Conservation (phyloP, 495 filamentous ascomycete species). For the Talaromyces wortmannii region DNA sequence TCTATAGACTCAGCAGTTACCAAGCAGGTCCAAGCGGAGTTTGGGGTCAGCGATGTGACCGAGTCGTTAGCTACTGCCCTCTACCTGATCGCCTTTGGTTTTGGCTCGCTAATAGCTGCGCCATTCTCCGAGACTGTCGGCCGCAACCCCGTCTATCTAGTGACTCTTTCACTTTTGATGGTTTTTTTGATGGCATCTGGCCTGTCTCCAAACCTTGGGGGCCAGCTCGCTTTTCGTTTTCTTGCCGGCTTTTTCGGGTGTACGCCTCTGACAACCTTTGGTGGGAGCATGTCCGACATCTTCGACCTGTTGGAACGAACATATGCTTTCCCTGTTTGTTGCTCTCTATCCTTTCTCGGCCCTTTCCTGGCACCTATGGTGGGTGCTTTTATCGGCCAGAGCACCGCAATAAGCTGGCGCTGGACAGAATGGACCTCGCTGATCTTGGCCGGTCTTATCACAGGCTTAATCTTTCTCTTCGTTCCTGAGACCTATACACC, state of each 20-base stretch:
- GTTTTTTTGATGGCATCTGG: slow-evolving; percentile 40
- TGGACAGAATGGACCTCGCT: slow-evolving; percentile 43
- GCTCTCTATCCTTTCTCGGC: slow-evolving; percentile 25
- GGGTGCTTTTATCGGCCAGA: slow-evolving; percentile 32
- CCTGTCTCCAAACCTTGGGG: slow-evolving; percentile 35
- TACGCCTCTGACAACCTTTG: slow-evolving; percentile 37
- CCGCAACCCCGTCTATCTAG: slow-evolving; percentile 48
- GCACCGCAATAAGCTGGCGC: slow-evolving; percentile 24
- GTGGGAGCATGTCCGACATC: slow-evolving; percentile 37
- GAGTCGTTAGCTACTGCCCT: slow-evolving; percentile 29
- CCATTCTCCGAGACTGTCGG: slow-evolving; percentile 51
- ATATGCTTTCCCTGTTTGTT: slow-evolving; percentile 34
- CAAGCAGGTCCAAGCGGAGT: neutral
- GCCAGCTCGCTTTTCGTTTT: slow-evolving; percentile 36
- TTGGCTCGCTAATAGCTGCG: slow-evolving; percentile 38
- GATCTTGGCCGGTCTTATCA: slow-evolving; percentile 28
- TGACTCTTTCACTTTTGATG: slow-evolving; percentile 32
- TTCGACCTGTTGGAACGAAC: slow-evolving; percentile 32
- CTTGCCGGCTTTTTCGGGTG: slow-evolving; percentile 37
- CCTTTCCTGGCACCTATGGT: slow-evolving; percentile 35
- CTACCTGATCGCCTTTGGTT: slow-evolving; percentile 53
- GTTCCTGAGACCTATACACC: slow-evolving; percentile 41
- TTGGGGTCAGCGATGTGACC: neutral
- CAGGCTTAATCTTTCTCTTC: slow-evolving; percentile 26
- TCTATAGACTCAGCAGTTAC: neutral